Evolutionary conservation across 164 flowering plant genomes (phyloP), one percentile per base, ranked within the genome.

Genomic region (Vitis riparia): DNA sequence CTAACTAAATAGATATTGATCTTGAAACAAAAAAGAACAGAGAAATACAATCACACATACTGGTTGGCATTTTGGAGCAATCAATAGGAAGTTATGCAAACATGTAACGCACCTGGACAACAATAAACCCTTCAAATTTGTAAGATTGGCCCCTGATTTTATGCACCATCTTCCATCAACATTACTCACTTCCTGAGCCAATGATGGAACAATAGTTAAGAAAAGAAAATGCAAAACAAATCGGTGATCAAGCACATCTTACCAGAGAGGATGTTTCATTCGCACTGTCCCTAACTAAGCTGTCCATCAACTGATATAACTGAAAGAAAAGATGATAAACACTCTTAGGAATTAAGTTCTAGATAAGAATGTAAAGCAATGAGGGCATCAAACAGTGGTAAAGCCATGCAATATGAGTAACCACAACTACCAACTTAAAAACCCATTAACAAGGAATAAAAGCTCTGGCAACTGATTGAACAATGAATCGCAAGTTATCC

Each of bases 131-230:
- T 78, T 84, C 48, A 89, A 55, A 74, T 74, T 78, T 57, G 79
- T 73, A 32, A 59, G 70, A 71, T 80, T 81, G 53, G 80, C 68
- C 17, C 80, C 83, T 11, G 83, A 83, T 70, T 70, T 86, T 70
- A 95, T 71, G 74, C 98, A 92, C 90, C 87, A 91, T 84, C 99
- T 88, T 48, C 99, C 98, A 81, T 86, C 85, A 75, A 91, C 58
- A 62, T 83, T 85, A 71, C 83, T 81, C 67, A 89, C 84, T 83
- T 90, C 94, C 99, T 95, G 72, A 66, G 74, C 58, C 47, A 78
- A 67, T 49, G 62, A 27, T 7, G 56, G 27, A 66, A 59, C 23
- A 60, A 15, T 30, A 61, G 67, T 23, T 57, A 73, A 29, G 37
- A 50, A 55, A 57, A 67, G 57, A 60, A 68, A 37, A 61, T 11